Percentiles rank a stretch among this genome's conserved stretches.
Evolutionary conservation across 148 eudicot genomes (phyloP).

Genomic region (Fagopyrum homotropicum): DNA sequence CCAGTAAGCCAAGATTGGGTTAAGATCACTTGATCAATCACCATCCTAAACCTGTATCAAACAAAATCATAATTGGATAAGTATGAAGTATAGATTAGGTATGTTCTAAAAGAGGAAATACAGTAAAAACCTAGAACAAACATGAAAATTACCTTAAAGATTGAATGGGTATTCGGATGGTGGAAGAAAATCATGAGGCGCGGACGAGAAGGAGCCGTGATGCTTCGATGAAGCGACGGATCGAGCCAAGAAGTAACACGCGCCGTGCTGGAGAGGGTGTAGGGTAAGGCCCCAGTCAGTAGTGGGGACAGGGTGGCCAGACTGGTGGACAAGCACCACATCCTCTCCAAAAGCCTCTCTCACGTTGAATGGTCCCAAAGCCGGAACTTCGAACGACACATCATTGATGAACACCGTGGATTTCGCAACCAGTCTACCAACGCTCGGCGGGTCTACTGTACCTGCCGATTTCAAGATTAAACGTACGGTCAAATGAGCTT

Average conservation of each 20-base stretch:
- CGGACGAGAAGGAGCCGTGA: background rate
- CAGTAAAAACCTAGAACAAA: background rate
- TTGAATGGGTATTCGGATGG: conserved; percentile 8
- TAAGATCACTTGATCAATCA: background rate
- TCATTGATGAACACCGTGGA: conserved; percentile 77
- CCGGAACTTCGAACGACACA: conserved; percentile 56
- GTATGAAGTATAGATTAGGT: background rate
- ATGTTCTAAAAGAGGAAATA: background rate
- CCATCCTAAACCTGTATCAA: background rate
- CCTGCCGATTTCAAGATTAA: conserved; percentile 19
- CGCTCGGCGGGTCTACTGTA: conserved; percentile 23
- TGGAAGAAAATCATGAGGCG: background rate
- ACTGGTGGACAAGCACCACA: conserved; percentile 50
- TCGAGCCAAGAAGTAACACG: conserved; percentile 60
- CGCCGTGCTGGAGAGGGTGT: conserved; percentile 72
- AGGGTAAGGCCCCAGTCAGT: conserved; percentile 82
- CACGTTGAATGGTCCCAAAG: conserved; percentile 50
- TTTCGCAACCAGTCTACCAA: conserved; percentile 19
- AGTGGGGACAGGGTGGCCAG: conserved; percentile 64
- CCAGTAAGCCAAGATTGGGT: background rate
- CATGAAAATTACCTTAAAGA: background rate
- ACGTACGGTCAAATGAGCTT: background rate
- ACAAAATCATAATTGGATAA: background rate
- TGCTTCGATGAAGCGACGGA: conserved; percentile 16
- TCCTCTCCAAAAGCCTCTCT: conserved; percentile 75